Base-by-base conservation (phyloP, 1,284 basidiomycete species). In the Omphalotus olearius region DNA sequence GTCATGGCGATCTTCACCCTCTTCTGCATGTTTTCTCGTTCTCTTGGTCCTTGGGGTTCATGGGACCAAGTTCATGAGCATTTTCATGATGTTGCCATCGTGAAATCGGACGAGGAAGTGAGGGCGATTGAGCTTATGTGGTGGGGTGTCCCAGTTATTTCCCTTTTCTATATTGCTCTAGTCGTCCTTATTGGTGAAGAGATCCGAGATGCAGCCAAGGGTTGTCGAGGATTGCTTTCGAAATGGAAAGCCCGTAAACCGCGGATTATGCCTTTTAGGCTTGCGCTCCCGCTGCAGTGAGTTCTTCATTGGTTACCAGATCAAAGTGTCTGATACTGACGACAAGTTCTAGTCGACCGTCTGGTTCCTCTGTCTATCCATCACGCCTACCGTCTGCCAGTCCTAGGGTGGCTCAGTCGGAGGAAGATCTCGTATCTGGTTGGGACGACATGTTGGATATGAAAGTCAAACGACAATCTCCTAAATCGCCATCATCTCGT, bases 371-470 rank as follows among this genome's bases (percentile, higher is more conserved):
- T 23, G 23, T 5, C 23, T 23, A 3, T 33, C 7, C 30, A 7
- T 13, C 30, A 10, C 30, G 30, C 13, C 2, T 33, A 13, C 30
- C 30, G 7, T 7, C 7, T 2, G 7, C 30, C 30, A 33, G 2
- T 13, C 30, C 52, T 2, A 50, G 36, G 20, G 20, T 53, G 38
- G 20, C n/a, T 48, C 39, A 45, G 35, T 44, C 48, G 6, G 26
- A 43, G 37, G 46, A 69, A 37, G 72, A 71, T 33, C 64, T 76
- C 36, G 76, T 70, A 57, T 77, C 77, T 10, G 76, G 73, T n/a
- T 79, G 75, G 76, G 78, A 80, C 53, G 76, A 78, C 50, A 72
- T 73, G 61, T 65, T 77, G 35, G 69, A 73, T 42, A 57, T 66
- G 39, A 71, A 68, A 54, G 59, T 61, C 44, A 33, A 33, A 13